These are phyloP conservation scores for Pogostemon cablin DNA, from an alignment of 257 asterid genomes.

Conservation along the genomic window DNA sequence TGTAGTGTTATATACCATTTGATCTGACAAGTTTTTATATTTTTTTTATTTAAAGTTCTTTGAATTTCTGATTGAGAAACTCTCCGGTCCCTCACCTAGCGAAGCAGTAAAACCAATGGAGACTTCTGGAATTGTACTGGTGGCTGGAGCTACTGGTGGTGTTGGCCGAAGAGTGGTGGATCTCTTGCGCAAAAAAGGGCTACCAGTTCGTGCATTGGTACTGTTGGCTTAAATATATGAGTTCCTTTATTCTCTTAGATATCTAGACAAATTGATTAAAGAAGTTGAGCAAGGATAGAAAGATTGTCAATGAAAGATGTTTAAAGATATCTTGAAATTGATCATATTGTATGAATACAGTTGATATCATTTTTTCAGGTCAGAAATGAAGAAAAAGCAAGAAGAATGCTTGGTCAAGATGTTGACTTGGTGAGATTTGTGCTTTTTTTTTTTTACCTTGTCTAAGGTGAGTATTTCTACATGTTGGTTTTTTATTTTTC, in stretches of 20 bases:
- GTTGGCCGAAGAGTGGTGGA: slow-evolving; percentile 96
- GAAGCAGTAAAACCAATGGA: slow-evolving; percentile 64
- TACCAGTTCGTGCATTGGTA: slow-evolving; percentile 81
- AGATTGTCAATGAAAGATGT: neutral
- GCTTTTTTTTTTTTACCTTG: slow-evolving; percentile 4
- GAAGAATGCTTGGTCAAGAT: slow-evolving; percentile 84
- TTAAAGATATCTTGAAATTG: slow-evolving; percentile 1
- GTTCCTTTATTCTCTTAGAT: neutral
- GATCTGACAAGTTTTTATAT: slow-evolving; percentile 44
- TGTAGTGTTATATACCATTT: neutral
- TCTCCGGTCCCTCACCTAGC: slow-evolving; percentile 84
- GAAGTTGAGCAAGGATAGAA: neutral
- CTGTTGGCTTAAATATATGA: neutral
- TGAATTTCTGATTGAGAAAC: slow-evolving; percentile 86
- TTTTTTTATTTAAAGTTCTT: slow-evolving; percentile 61
- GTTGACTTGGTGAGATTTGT: slow-evolving; percentile 73
- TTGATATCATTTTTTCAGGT: slow-evolving; percentile 55
- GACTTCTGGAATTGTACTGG: slow-evolving; percentile 67
- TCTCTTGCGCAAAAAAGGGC: slow-evolving; percentile 63
- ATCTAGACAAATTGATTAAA: slow-evolving; percentile 2
- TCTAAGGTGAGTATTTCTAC: neutral
- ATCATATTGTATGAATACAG: slow-evolving; percentile 19
- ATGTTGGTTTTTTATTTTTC: slow-evolving; percentile 16
- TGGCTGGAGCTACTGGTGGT: slow-evolving; percentile 98
- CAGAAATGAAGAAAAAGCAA: slow-evolving; percentile 95